These are phyloP conservation scores for Cercis canadensis DNA, from an alignment of 306 rosid genomes.

Conservation along the genomic window DNA sequence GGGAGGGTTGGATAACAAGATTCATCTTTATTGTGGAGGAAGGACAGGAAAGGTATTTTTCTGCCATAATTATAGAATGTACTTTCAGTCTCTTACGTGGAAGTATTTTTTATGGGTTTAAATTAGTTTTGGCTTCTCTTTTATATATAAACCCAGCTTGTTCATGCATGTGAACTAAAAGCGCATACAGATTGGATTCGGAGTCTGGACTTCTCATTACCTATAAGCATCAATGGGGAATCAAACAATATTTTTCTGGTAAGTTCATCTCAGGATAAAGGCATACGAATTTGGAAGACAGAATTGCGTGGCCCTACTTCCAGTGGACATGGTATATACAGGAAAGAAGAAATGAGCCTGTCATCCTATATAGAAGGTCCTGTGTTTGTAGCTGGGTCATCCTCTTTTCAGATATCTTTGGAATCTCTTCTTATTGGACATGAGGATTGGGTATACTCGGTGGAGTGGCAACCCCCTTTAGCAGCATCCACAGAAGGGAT, in stretches of 20 bases:
- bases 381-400: constrained; percentile 71
- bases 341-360: constrained; percentile 65
- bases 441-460: constrained; percentile 99
- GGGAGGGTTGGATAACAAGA: constrained; percentile 98
- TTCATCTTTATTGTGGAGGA: constrained; percentile 86
- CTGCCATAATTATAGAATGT: constrained; percentile 14
- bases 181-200: constrained; percentile 99
- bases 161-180: constrained; percentile 81
- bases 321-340: constrained; percentile 46
- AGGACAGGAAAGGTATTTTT: constrained; percentile 74
- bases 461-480: constrained; percentile 88
- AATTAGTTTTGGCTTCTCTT: constrained; percentile 22
- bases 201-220: constrained; percentile 91
- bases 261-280: constrained; percentile 92
- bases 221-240: constrained; percentile 56
- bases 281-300: constrained; percentile 93
- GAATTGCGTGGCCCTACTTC: constrained; percentile 43
- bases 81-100: constrained; percentile 21
- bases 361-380: constrained; percentile 95
- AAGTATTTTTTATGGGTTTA: constrained; percentile 17
- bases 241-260: constrained; percentile 72
- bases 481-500: constrained; percentile 49
- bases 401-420: constrained; percentile 78
- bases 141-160: constrained; percentile 58
- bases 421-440: constrained; percentile 96